Conservation (phyloP, 345 rosid species). For the Garcia nutans region DNA sequence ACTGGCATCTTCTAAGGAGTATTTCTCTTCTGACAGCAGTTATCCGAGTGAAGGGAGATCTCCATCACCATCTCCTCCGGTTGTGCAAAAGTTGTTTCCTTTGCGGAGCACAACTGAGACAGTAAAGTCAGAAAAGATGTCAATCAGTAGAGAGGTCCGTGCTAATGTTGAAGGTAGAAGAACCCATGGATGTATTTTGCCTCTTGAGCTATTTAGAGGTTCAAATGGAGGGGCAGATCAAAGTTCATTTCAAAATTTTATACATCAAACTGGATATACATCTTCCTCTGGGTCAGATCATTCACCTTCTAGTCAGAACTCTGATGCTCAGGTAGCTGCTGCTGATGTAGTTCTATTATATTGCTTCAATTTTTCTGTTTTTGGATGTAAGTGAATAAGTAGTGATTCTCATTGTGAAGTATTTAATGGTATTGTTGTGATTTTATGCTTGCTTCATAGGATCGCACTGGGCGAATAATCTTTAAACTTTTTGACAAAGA, state of each 20-base stretch:
- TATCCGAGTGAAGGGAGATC: slow-evolving; percentile 74
- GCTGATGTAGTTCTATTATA: background rate
- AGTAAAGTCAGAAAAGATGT: slow-evolving; percentile 48
- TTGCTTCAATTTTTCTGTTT: background rate
- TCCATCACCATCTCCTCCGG: slow-evolving; percentile 69
- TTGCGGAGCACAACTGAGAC: slow-evolving; percentile 59
- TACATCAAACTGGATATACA: slow-evolving; percentile 62
- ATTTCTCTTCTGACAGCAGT: slow-evolving; percentile 91
- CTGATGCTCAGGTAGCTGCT: slow-evolving; percentile 68
- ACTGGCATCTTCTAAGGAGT: slow-evolving; percentile 63
- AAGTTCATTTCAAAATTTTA: slow-evolving; percentile 47
- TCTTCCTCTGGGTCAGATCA: slow-evolving; percentile 91
- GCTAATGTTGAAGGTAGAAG: slow-evolving; percentile 41
- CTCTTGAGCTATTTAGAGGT: slow-evolving; percentile 73
- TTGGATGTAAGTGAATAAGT: background rate
- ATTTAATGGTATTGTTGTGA: background rate
- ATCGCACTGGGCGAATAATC: slow-evolving; percentile 67
- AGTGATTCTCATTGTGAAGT: background rate
- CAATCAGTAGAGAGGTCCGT: slow-evolving; percentile 39
- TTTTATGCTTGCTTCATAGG: slow-evolving; percentile 38
- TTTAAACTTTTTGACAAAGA: slow-evolving; percentile 75
- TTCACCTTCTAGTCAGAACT: slow-evolving; percentile 73
- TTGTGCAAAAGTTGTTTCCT: slow-evolving; percentile 72
- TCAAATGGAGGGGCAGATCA: slow-evolving; percentile 44
- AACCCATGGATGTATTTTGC: slow-evolving; percentile 36